Evolutionary conservation across 805 yeast genomes (phyloP).

Genomic region (Candida nanaspora): DNA sequence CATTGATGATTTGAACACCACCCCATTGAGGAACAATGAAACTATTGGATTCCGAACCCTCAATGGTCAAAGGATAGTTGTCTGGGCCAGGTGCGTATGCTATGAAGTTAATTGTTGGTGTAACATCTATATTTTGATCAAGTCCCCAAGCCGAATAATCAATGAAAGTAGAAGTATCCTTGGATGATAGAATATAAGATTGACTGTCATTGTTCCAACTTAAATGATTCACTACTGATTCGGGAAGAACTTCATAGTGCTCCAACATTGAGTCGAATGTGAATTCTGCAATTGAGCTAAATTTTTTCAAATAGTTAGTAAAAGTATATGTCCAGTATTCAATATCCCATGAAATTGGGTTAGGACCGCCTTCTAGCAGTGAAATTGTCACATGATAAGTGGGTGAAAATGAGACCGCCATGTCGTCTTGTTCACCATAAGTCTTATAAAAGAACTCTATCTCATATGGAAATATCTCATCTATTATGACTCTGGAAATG

Average conservation of each 20-base stretch:
- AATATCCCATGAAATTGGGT: conserved; percentile 69
- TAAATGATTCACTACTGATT: conserved; percentile 14
- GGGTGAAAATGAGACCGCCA: conserved; percentile 53
- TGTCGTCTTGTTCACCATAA: conserved; percentile 18
- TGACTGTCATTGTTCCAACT: conserved; percentile 21
- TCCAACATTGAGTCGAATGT: conserved; percentile 75
- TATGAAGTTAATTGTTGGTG: conserved; percentile 66
- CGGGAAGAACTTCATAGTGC: conserved; percentile 46
- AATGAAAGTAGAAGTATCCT: conserved; percentile 66
- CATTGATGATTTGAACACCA: conserved; percentile 54
- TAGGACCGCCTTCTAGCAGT: conserved; percentile 62
- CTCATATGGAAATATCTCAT: conserved; percentile 34
- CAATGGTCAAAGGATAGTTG: conserved; percentile 42
- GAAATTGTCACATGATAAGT: conserved; percentile 71
- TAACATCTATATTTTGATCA: conserved; percentile 37
- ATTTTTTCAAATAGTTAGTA: conserved; percentile 44
- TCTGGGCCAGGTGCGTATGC: conserved; percentile 53
- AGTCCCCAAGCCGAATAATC: conserved; percentile 84
- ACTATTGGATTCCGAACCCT: conserved; percentile 40
- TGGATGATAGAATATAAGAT: conserved; percentile 29
- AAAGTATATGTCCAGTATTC: conserved; percentile 45
- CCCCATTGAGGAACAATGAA: conserved; percentile 89
- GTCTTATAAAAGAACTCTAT: conserved; percentile 22
- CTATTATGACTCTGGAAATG: conserved; percentile 28
- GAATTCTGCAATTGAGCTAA: conserved; percentile 57